Percentiles rank a stretch among this genome's conserved stretches.
These are phyloP conservation scores for Yamadazyma laniorum DNA, from an alignment of 805 yeast species.

Conservation along the genomic window DNA sequence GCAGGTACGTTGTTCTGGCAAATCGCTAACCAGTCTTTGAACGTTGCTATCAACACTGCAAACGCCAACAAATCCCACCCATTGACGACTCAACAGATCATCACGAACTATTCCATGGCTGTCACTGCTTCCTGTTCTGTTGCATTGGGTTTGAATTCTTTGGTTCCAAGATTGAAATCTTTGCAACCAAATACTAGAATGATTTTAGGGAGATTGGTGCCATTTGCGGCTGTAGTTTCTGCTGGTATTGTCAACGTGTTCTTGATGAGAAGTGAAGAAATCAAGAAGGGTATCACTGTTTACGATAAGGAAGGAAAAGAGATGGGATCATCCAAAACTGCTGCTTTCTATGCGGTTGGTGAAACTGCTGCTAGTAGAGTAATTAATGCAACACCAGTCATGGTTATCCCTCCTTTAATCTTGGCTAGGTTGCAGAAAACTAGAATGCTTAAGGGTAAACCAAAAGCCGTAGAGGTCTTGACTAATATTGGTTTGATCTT, in stretches of 20 bases:
- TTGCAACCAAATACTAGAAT: conserved; percentile 69
- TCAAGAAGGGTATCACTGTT: conserved; percentile 78
- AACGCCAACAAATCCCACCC: conserved; percentile 96
- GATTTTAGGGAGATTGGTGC: conserved; percentile 82
- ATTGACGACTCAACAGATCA: conserved; percentile 70
- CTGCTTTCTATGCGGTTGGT: conserved; percentile 91
- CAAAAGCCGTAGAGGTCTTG: conserved; percentile 59
- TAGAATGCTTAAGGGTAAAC: conserved; percentile 62
- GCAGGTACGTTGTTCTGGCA: conserved; percentile 97
- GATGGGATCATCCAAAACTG: conserved; percentile 68
- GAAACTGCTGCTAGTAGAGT: conserved; percentile 96
- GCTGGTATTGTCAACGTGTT: conserved; percentile 97
- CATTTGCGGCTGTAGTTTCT: conserved; percentile 97
- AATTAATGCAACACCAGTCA: conserved; percentile 93
- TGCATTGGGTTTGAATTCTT: conserved; percentile 85
- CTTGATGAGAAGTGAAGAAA: conserved; percentile 93
- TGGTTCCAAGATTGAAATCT: conserved; percentile 80
- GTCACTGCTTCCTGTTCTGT: conserved; percentile 95
- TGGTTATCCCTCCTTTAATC: conserved; percentile 92
- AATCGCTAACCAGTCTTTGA: conserved; percentile 92
- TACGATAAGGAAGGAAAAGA: conserved; percentile 62
- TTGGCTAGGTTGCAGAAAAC: conserved; percentile 73
- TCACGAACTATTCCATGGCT: conserved; percentile 79
- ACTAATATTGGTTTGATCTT: conserved; percentile 87
- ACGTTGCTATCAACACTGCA: conserved; percentile 95